Evolutionary conservation across 768 basidiomycete genomes (phyloP), one percentile per base, ranked within the genome.

Genomic region (Rhodotorula graminis): DNA sequence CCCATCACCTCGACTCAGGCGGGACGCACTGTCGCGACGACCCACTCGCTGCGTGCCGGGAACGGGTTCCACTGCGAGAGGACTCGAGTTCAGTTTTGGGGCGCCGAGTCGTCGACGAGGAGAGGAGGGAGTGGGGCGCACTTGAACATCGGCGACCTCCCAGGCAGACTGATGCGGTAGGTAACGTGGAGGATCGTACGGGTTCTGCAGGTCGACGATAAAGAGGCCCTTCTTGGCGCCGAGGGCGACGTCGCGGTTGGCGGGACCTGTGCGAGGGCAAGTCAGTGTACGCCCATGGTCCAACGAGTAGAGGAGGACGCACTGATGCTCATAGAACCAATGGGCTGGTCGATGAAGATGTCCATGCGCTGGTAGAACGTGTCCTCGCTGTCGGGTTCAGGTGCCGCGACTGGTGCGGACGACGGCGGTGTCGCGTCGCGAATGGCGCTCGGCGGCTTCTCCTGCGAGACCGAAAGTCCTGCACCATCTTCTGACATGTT

Each of bases 91-190:
- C 90, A 77, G 91, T 90, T 19, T 25, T n/a, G n/a, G n/a, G n/a
- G n/a, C n/a, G 73, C 80, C 75, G 70, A 80, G 31, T 12, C 18
- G 44, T 46, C 11, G 44, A 12, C 44, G 44, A 3, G 27, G 46
- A 18, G 15, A 37, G 46, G 6, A 23, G 15, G 3, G 27, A 33
- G 19, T 19, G 12, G n/a, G 10, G 47, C 55, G 23, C 25, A 58
- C 64, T 57, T 69, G 70, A 16, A 76, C 74, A 44, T 82, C 82
- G 21, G 82, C 82, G 42, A 96, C 93, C 77, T 95, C 91, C 92
- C 93, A 97, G 11, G 91, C 92, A 2, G 93, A 94, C 4, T 93
- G 92, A 82, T 99, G 94, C 23, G 95, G 95, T 16, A 99, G 85
- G 79, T 95, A 97, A 21, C 95, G 86, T 33, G 96, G 96, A 0